Percentiles rank a stretch among this genome's conserved stretches.
These are phyloP conservation scores for Phytopythium mirpurense DNA, from an alignment of 352 stramenopile species.

Conservation along the genomic window DNA sequence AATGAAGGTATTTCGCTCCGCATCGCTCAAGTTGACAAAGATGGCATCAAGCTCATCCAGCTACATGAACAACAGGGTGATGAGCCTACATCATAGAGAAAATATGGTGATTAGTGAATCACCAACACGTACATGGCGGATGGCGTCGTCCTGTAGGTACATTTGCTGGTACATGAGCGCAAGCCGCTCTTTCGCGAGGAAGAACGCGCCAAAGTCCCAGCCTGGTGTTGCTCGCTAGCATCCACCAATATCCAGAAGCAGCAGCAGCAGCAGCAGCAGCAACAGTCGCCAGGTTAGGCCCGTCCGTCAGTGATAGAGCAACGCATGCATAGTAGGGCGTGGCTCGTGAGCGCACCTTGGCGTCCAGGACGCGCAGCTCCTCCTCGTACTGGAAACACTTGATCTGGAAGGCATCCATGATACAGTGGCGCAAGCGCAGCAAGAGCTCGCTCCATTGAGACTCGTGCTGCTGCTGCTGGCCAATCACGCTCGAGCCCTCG, in stretches of 20 bases:
- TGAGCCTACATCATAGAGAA: not conserved
- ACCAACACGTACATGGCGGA: conserved; percentile 57
- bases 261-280: no score
- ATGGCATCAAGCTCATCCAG: conserved; percentile 81
- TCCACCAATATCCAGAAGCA: not conserved
- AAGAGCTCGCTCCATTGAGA: conserved; percentile 76
- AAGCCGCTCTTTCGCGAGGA: conserved; percentile 70
- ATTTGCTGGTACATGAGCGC: conserved; percentile 84
- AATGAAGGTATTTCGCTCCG: conserved; percentile 21
- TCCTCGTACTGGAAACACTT: conserved; percentile 82
- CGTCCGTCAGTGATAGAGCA: not conserved
- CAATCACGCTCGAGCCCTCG: conserved; percentile 61
- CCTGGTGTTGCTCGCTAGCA: conserved; percentile 26
- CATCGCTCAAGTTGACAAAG: conserved; percentile 38
- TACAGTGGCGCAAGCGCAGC: conserved; percentile 54
- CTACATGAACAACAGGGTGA: conserved; percentile 15
- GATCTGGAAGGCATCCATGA: conserved; percentile 81
- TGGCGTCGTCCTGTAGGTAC: conserved; percentile 75
- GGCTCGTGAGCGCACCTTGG: conserved; percentile 27
- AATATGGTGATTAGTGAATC: not conserved
- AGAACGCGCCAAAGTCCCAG: conserved; percentile 82
- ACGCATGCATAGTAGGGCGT: no score
- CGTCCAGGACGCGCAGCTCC: conserved; percentile 52
- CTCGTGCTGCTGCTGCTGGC: conserved; percentile 74
- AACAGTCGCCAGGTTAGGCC: not conserved